Evolutionary conservation across 441 rosid species (phyloP).

Genomic region (Syzygium malaccense): DNA sequence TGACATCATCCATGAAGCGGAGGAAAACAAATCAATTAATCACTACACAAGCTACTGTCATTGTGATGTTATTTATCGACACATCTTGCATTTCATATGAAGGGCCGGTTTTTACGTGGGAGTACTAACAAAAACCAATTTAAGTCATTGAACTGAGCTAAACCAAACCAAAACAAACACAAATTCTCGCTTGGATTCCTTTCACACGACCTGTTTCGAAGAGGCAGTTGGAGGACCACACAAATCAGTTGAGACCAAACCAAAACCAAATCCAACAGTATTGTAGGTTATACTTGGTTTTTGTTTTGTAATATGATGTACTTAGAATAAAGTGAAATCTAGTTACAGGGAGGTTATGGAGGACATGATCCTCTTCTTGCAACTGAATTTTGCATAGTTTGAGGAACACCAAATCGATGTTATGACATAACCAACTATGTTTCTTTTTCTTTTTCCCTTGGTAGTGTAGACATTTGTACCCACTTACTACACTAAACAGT

Average conservation of each 20-base stretch:
- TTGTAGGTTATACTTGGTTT: neutral
- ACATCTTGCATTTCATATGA: neutral
- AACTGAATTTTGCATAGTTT: neutral
- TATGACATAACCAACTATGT: neutral
- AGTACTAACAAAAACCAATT: neutral
- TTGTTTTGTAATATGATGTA: neutral
- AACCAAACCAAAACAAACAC: neutral
- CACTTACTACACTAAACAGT: neutral
- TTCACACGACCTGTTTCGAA: neutral
- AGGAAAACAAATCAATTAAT: neutral
- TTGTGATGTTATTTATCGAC: neutral
- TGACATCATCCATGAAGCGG: neutral
- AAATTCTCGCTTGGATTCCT: neutral
- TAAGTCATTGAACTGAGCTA: neutral
- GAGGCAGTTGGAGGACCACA: neutral
- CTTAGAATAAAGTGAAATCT: neutral
- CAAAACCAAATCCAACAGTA: neutral
- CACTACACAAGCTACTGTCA: neutral
- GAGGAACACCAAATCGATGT: neutral
- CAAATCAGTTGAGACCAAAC: neutral
- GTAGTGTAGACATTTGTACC: neutral
- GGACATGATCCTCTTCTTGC: neutral
- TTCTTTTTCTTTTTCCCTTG: neutral
- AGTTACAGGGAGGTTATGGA: neutral
- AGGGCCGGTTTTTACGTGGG: neutral